A percentile compares a stretch with the other conserved stretches of the same genome.
These are phyloP conservation scores for Kodamaea arcana DNA, from an alignment of 1,139 yeast species.

Conservation along the genomic window DNA sequence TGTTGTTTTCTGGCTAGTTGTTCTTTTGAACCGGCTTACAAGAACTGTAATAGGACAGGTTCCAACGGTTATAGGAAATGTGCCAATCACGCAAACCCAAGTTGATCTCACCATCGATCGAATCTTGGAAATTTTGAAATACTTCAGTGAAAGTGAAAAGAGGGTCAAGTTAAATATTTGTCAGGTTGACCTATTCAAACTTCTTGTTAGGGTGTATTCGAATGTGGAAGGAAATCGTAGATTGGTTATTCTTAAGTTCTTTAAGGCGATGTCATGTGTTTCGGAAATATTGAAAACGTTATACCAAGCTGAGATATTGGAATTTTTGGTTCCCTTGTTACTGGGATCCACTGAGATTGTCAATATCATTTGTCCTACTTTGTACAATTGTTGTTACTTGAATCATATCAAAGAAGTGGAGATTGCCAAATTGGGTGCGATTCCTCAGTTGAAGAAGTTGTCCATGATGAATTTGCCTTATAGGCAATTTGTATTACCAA, in stretches of 20 bases:
- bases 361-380: constrained; percentile 40
- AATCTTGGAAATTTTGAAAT: constrained; percentile 36
- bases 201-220: constrained; percentile 35
- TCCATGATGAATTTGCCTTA: constrained; percentile 47
- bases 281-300: constrained; percentile 32
- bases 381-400: constrained; percentile 57
- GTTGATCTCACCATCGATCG: constrained; percentile 31
- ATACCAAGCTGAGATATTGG: constrained; percentile 40
- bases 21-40: constrained; percentile 32
- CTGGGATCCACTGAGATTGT: constrained; percentile 40
- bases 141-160: constrained; percentile 43
- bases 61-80: constrained; percentile 3
- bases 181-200: constrained; percentile 42
- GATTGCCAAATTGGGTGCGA: constrained; percentile 49
- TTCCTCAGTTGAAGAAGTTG: constrained; percentile 48
- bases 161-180: constrained; percentile 39
- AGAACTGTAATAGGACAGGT: constrained; percentile 6
- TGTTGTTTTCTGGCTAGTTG: constrained; percentile 48
- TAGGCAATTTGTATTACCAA: constrained; percentile 59
- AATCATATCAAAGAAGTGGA: constrained; percentile 51
- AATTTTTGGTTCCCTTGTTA: constrained; percentile 32
- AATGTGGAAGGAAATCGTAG: constrained; percentile 29
- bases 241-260: constrained; percentile 36
- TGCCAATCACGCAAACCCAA: constrained; percentile 14
- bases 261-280: constrained; percentile 41